Evolutionary conservation across 2,329 filamentous ascomycete genomes (phyloP).

Genomic region (Diplodia seriata): DNA sequence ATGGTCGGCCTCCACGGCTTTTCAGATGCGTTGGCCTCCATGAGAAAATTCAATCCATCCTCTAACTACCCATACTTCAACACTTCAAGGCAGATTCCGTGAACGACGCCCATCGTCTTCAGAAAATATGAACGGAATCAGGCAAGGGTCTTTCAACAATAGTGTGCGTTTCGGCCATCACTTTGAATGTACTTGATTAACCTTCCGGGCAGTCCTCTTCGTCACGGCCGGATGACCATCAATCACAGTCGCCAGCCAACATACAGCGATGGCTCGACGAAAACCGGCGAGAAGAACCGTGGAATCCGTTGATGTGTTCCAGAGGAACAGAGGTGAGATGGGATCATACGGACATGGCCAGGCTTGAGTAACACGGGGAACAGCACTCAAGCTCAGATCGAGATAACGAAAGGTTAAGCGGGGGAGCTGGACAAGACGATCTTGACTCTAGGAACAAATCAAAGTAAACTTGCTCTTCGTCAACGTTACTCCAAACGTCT

Average conservation of each 20-base stretch:
- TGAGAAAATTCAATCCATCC: background rate
- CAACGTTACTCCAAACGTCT: background rate
- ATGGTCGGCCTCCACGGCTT: background rate
- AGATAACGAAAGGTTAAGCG: background rate
- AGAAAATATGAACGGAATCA: background rate
- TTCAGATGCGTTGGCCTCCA: background rate
- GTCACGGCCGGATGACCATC: background rate
- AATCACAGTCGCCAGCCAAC: background rate
- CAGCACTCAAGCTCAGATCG: background rate
- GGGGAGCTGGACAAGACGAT: background rate
- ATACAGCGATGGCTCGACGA: background rate
- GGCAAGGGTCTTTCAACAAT: background rate
- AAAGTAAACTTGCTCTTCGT: background rate
- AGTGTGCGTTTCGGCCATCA: background rate
- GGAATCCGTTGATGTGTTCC: background rate
- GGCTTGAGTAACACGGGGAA: background rate
- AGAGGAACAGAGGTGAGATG: background rate
- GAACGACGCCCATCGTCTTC: background rate
- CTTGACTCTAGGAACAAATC: background rate
- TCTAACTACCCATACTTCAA: background rate
- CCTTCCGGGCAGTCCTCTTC: background rate
- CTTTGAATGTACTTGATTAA: background rate
- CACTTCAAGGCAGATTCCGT: background rate
- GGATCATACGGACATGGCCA: background rate
- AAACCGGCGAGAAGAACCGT: background rate